Percentiles rank a stretch among this genome's conserved stretches.
Evolutionary conservation across 495 filamentous ascomycete genomes (phyloP).

Genomic region (Aspergillus incahuasiensis): DNA sequence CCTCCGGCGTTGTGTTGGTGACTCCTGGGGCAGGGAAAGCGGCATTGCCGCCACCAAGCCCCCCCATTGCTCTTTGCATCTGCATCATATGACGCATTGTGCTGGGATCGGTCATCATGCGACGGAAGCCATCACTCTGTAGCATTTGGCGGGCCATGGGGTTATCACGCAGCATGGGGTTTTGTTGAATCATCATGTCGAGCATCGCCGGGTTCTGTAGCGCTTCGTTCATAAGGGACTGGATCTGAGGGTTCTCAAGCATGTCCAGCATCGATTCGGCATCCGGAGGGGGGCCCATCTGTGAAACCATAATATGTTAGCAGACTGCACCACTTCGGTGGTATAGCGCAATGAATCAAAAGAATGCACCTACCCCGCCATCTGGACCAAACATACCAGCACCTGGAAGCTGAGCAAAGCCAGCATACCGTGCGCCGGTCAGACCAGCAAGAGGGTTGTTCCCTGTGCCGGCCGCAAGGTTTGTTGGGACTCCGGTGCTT

Average conservation of each 20-base stretch:
- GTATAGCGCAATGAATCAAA: not conserved
- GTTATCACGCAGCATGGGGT: constrained; percentile 82
- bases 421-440: constrained; percentile 92
- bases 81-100: constrained; percentile 72
- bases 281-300: constrained; percentile 90
- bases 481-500: constrained; percentile 66
- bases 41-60: constrained; percentile 40
- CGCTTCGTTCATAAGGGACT: constrained; percentile 84
- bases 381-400: constrained; percentile 92
- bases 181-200: constrained; percentile 85
- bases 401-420: constrained; percentile 82
- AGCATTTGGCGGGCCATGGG: constrained; percentile 80
- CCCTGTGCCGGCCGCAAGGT: constrained; percentile 87
- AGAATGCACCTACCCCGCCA: constrained; percentile 71
- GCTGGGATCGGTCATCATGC: constrained; percentile 94
- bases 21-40: constrained; percentile 86
- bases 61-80: constrained; percentile 69
- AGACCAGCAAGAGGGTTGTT: constrained; percentile 86
- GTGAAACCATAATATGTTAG: constrained; percentile 16
- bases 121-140: constrained; percentile 76
- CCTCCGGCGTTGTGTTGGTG: constrained; percentile 63
- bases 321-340: not conserved
- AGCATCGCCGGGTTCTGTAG: constrained; percentile 88
- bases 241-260: constrained; percentile 80
- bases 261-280: constrained; percentile 76